Base-by-base conservation (phyloP, 805 yeast genomes). In the Cyberlindnera misumaiensis region DNA sequence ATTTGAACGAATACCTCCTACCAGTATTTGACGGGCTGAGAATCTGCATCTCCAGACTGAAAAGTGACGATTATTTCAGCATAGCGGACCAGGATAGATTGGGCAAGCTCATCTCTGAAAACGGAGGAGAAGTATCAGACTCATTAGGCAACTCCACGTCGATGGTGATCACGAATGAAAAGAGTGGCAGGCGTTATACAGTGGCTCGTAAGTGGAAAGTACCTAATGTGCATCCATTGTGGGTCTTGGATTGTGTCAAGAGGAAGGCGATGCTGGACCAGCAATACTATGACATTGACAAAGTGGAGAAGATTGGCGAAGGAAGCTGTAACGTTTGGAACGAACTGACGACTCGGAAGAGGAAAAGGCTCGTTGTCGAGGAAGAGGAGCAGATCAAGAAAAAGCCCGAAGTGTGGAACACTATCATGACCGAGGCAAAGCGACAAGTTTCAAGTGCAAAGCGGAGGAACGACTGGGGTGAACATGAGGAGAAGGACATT, bases 101-200 rank as follows among this genome's bases (percentile, higher is more conserved):
- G 5, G 41, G 59, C 1, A 48, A 56, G 6, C 35, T 64, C 4
- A 61, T 79, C 8, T 52, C 45, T 27, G 53, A 59, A 4, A 53
- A 70, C 47, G 80, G 80, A 3, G 85, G 82, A 4, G 58, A 55
- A 14, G 68, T 70, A 2, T 66, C 75, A 1, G 74, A 71, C 16
- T 67, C 80, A 1, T 57, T 79, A 28, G 70, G 76, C 2, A 59
- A 61, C 8, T 57, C 64, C 5, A 65, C 65, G 34, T 48, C 65
- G 3, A 64, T 70, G 41, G 58, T 79, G 1, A 64, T 79, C 4
- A 68, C 77, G n/a, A 65, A 75, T 22, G 75, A 69, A 34, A 57
- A 56, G 18, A 51, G 58, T 13, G 86, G 86, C 0, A 70, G 64
- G 40, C 50, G 84, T 36, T 77, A 65, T 48, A 60, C 60, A 12